These are phyloP conservation scores for Cadophora malorum DNA, from an alignment of 2,329 filamentous ascomycete species.

Conservation along the genomic window DNA sequence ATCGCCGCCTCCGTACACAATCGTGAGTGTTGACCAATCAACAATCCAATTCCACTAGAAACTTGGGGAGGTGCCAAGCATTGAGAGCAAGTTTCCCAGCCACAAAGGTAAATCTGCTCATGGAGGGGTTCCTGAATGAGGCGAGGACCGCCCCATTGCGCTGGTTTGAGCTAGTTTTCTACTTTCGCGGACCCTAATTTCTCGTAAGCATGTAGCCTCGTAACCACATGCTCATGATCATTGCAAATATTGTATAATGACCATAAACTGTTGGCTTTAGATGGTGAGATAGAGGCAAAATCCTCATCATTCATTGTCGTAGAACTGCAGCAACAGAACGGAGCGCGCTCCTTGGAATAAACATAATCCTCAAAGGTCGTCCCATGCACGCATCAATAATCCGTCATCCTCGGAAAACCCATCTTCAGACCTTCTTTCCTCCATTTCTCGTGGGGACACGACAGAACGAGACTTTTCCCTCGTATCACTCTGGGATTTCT, in stretches of 20 bases:
- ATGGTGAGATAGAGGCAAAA: neutral
- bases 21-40: slow-evolving; percentile 7
- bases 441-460: neutral
- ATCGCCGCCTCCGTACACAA: neutral
- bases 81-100: slow-evolving; percentile 29
- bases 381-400: neutral
- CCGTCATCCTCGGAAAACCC: neutral
- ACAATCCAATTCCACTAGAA: neutral
- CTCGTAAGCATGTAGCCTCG: neutral
- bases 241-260: neutral
- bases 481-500: neutral
- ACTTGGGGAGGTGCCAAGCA: slow-evolving; percentile 16
- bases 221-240: neutral
- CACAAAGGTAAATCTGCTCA: slow-evolving; percentile 20
- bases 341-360: neutral
- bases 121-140: neutral
- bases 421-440: neutral
- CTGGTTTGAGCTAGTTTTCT: slow-evolving; percentile 25
- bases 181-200: neutral
- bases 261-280: neutral
- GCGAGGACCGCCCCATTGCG: slow-evolving; percentile 15
- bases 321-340: neutral
- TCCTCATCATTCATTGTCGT: neutral
- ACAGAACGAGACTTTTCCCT: neutral
- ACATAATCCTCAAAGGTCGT: neutral